Conservation (phyloP, 2,329 filamentous ascomycete genomes). For the Colletotrichum liaoningense region DNA sequence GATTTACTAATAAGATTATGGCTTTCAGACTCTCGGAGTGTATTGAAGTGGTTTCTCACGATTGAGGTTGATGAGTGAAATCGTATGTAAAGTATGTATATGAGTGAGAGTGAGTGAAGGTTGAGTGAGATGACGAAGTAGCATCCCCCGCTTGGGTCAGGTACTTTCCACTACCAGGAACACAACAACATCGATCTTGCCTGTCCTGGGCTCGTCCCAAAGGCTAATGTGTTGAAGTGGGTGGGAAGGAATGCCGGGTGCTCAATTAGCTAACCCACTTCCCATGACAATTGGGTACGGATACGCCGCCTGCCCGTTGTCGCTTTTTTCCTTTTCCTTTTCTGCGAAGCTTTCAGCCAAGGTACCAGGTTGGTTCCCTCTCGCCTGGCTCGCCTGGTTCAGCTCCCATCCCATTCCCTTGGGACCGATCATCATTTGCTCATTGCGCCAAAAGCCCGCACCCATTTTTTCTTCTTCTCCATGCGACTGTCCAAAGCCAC, state of each 20-base stretch:
- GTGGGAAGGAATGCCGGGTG: background rate
- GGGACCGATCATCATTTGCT: background rate
- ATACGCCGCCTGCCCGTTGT: background rate
- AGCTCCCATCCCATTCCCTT: background rate
- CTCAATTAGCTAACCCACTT: slow-evolving; percentile 21
- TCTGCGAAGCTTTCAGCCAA: background rate
- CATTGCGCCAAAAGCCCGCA: background rate
- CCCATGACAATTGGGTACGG: slow-evolving; percentile 16
- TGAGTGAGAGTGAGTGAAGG: background rate
- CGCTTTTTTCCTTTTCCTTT: background rate
- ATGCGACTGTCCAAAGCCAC: background rate
- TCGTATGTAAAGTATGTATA: too few relatives aligned
- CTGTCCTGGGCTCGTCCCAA: background rate
- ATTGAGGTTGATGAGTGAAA: background rate
- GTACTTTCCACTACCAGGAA: background rate
- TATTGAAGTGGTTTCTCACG: background rate
- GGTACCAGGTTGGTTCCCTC: background rate
- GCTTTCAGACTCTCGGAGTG: too few relatives aligned
- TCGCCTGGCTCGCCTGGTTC: background rate
- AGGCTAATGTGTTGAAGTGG: background rate
- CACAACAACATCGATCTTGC: slow-evolving; percentile 14
- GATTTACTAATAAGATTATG: background rate
- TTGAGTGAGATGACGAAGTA: background rate
- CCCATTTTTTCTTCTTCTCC: background rate
- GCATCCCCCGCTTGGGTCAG: background rate